Evolutionary conservation across 805 yeast genomes (phyloP).

Genomic region (Ogataea siamensis): DNA sequence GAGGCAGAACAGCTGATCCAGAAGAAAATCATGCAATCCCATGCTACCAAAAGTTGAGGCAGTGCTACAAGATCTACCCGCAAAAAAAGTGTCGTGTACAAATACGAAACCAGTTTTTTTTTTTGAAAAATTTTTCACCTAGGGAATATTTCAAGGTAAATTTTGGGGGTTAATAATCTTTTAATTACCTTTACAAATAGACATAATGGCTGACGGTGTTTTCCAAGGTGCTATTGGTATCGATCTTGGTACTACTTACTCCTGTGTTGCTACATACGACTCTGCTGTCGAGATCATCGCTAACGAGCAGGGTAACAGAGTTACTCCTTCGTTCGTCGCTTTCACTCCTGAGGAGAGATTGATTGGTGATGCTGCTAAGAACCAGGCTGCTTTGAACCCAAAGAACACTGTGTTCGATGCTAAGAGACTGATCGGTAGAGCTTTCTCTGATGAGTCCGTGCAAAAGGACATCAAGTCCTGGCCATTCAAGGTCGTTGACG

Average conservation of each 20-base stretch:
- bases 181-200: conserved; percentile 14
- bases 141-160: conserved; percentile 9
- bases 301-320: conserved; percentile 98
- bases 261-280: conserved; percentile 76
- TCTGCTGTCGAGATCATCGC: conserved; percentile 79
- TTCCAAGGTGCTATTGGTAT: conserved; percentile 99
- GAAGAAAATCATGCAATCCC: conserved; percentile 12
- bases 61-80: conserved; percentile 6
- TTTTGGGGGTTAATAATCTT: conserved; percentile 8
- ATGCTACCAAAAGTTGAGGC: conserved; percentile 16
- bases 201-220: conserved; percentile 93
- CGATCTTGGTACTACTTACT: conserved; percentile 88
- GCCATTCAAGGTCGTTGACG: conserved; percentile 84
- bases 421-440: conserved; percentile 93
- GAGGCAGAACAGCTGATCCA: conserved; percentile 15
- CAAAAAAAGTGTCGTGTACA: conserved; percentile 6
- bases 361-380: conserved; percentile 96
- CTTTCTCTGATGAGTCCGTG: conserved; percentile 76
- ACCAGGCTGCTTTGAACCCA: conserved; percentile 95
- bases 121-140: conserved; percentile 25
- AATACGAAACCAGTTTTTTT: conserved; percentile 8
- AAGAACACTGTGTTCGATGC: conserved; percentile 87
- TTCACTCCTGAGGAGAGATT: conserved; percentile 91
- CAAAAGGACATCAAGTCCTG: conserved; percentile 85
- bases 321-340: conserved; percentile 94